phyloP scores from a whole-genome alignment of 441 rosid genomes.

The Populus hybrid region DNA sequence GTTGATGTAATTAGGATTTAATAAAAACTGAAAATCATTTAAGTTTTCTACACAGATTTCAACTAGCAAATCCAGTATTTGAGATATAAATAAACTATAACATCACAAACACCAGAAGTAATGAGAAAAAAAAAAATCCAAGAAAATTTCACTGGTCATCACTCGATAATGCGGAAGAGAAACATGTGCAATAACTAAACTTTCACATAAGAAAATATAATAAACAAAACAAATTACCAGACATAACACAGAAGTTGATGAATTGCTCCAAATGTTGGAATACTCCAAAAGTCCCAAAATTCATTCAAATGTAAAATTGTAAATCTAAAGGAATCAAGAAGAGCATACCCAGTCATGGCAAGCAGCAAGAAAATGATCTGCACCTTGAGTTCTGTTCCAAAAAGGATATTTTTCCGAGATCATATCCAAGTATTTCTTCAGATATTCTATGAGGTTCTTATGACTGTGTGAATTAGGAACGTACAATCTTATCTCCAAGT shows the following conservation, averaged over 20 bases:
- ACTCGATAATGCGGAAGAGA: not conserved
- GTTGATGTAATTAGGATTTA: not conserved
- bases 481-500: conserved; percentile 61
- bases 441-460: conserved; percentile 46
- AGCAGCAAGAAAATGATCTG: conserved; percentile 93
- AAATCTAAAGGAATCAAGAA: conserved; percentile 3
- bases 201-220: not conserved
- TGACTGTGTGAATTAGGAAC: conserved; percentile 63
- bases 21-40: not conserved
- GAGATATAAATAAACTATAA: not conserved
- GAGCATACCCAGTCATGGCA: conserved; percentile 92
- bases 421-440: conserved; percentile 57
- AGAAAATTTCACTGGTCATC: not conserved
- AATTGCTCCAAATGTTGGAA: conserved; percentile 7
- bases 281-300: conserved; percentile 1
- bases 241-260: not conserved
- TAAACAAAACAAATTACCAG: not conserved
- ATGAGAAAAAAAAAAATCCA: not conserved
- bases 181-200: not conserved
- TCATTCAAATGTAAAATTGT: not conserved
- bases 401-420: conserved; percentile 60
- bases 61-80: not conserved
- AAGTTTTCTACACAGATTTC: not conserved
- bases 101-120: not conserved
- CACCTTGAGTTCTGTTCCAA: conserved; percentile 88